Evolutionary conservation across 257 asterid species (phyloP), one percentile per base, ranked within the genome.

Genomic region (Ilex aquifolium): DNA sequence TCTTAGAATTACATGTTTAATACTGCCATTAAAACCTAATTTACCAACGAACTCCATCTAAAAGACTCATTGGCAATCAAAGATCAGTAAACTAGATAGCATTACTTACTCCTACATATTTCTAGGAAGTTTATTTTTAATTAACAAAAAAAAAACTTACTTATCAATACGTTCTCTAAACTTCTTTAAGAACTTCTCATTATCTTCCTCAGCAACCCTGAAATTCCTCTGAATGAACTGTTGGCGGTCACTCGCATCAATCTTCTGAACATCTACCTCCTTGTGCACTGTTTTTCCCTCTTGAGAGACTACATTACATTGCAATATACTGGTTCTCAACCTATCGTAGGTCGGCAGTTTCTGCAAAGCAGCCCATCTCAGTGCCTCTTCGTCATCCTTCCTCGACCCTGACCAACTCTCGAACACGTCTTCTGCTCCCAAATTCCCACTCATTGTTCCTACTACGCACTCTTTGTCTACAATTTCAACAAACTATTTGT

Each of bases 151-250:
- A 61, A 57, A 32, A 10, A 63, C 80, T 69, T 74, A 85, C 90
- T 68, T 83, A 17, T 85, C 87, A 60, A 85, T 82, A 2, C 87
- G 72, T 65, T 82, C 60, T 60, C 85, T 63, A 65, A 78, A 79
- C 63, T 85, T 85, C 2, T 13, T 66, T 71, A 83, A 69, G 83
- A 85, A 85, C 76, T 68, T 79, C 73, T 80, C 88, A 62, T 85
- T 83, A 17, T 83, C 94, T 71, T 85, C 94, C 69, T 80, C 90
- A 2, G 94, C 82, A 64, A 85, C 86, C 77, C 65, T 75, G 40
- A 85, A 78, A 61, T 74, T 61, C 55, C 89, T 71, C 57, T 85
- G 82, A 2, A 85, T 83, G 68, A 85, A 85, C 7, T 78, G 74
- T 56, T 78, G 83, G 36, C 70, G 57, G 2, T 78, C 81, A 56